phyloP scores from a whole-genome alignment of 495 filamentous ascomycete genomes.

The Penicillium maclennaniae region DNA sequence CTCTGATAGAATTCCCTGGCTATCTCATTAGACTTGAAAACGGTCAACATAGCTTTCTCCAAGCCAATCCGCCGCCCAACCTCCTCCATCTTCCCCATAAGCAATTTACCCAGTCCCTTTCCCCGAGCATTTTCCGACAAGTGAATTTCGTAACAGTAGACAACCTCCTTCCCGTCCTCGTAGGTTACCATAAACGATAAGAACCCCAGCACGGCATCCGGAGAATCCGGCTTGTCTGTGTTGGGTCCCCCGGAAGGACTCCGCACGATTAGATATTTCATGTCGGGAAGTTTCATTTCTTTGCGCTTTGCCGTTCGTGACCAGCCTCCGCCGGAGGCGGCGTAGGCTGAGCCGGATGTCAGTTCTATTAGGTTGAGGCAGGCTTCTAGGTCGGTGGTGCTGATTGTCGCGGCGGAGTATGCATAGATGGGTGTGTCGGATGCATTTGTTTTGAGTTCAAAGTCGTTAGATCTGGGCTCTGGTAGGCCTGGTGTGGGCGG shows the following conservation, averaged over 20 bases:
- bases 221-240: conserved; percentile 1
- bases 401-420: conserved; percentile 44
- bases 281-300: conserved; percentile 72
- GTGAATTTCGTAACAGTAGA: conserved; percentile 91
- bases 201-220: conserved; percentile 53
- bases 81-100: conserved; percentile 42
- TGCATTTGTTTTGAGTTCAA: neutral
- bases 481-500: neutral
- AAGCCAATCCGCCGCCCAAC: conserved; percentile 45
- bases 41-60: conserved; percentile 80
- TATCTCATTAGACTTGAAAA: conserved; percentile 62
- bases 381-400: conserved; percentile 49
- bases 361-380: conserved; percentile 69
- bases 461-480: neutral
- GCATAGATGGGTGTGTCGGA: conserved; percentile 27
- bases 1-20: conserved; percentile 64
- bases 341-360: conserved; percentile 67
- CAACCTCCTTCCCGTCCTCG: conserved; percentile 67
- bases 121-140: conserved; percentile 52
- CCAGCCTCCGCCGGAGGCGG: conserved; percentile 63
- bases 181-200: conserved; percentile 79
- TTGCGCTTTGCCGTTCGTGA: conserved; percentile 60
- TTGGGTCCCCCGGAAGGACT: neutral
- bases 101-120: conserved; percentile 34
- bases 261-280: conserved; percentile 63